Base-by-base conservation (phyloP, 1,284 basidiomycete species). In the Fomitopsis betulina region DNA sequence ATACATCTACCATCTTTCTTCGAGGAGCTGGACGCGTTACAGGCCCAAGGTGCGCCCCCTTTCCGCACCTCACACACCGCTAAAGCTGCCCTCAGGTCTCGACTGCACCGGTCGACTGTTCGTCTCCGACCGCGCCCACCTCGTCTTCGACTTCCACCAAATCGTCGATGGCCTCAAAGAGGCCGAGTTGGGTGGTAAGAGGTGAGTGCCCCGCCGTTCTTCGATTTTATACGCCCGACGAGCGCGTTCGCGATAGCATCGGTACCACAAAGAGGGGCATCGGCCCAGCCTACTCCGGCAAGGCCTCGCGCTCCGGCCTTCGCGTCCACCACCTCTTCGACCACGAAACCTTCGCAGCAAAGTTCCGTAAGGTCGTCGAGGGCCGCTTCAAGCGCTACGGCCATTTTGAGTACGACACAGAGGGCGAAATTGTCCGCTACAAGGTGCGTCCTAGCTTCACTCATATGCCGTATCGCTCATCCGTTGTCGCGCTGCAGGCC, bases 141-240 rank as follows among this genome's bases (percentile, higher is more conserved):
- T 99, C 63, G 96, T 99, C 50, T 95, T 98, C 69, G 96, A 98
- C 74, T 99, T 99, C 75, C 96, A 99, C 76, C 96, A 99, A 78
- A 97, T 98, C 68, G 97, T 99, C 42, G 97, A 99, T 70, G 97
- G 97, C 17, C 78, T 99, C 68, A 99, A 99, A 75, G 96, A 99
- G 75, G 93, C 96, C 51, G 96, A 99, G 75, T 85, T 98, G 15
- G 97, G 97, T 37, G 93, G 93, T 19, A 89, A 86, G 3, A 92
- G 89, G 85, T 89, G 68, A 58, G 77, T 47, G 39, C 52, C 38
- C 40, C 38, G 13, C 7, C 33, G 38, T 19, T 53, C 3, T 25
- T 54, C 21, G 32, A 43, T 15, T 6, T 39, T 5, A 7, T 21
- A 15, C 30, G 7, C 49, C 37, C 9, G 43, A 42, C 37, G 23